Conservation (phyloP, 148 eudicot species). For the Suaeda aralocaspica region DNA sequence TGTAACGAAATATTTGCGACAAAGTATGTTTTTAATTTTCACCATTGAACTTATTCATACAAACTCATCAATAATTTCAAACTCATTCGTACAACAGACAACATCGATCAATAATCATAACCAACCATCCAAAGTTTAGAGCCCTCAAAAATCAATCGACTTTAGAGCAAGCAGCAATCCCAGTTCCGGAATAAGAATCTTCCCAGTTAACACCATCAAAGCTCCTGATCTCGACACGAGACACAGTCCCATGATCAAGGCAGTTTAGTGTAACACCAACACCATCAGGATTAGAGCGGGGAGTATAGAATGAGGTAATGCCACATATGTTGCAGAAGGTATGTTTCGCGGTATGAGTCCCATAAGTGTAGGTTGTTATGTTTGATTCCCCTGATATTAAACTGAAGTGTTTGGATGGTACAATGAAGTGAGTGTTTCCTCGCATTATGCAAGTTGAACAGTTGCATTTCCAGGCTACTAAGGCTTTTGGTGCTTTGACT, state of each 20-base stretch:
- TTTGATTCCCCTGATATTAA: conserved; percentile 52
- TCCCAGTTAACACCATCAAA: conserved; percentile 86
- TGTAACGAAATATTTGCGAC: too few relatives aligned
- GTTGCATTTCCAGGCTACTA: conserved; percentile 78
- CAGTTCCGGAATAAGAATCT: conserved; percentile 31
- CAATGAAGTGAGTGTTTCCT: conserved; percentile 68
- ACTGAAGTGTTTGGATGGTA: conserved; percentile 51
- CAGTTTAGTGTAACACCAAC: conserved; percentile 60
- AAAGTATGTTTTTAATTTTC: too few relatives aligned
- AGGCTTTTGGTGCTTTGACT: conserved; percentile 45
- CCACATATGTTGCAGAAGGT: conserved; percentile 84
- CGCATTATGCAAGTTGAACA: conserved; percentile 83
- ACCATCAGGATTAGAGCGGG: conserved; percentile 88
- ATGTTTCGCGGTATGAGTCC: conserved; percentile 81
- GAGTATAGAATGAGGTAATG: conserved; percentile 79
- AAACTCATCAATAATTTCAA: too few relatives aligned
- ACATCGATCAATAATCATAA: too few relatives aligned
- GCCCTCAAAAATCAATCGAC: background rate
- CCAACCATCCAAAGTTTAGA: too few relatives aligned
- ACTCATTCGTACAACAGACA: too few relatives aligned
- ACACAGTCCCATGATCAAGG: conserved; percentile 64
- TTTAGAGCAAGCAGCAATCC: conserved; percentile 65
- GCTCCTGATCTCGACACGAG: conserved; percentile 50
- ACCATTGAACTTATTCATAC: too few relatives aligned
- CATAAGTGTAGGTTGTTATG: conserved; percentile 72